These are phyloP conservation scores for Stentor roeselii DNA, from an alignment of 73 alveolate species.

Conservation along the genomic window DNA sequence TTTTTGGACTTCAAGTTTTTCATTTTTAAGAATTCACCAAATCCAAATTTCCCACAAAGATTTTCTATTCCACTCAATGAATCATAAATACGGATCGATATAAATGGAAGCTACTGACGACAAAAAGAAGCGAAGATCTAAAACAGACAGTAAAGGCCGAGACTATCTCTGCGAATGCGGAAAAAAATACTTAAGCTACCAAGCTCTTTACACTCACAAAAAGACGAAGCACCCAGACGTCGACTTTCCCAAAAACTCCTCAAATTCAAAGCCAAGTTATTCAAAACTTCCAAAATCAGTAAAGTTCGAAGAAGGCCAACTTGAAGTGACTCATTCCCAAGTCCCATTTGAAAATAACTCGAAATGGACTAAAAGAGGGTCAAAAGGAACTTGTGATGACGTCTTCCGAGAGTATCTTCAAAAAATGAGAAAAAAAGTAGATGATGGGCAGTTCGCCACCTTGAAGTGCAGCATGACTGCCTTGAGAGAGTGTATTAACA, in stretches of 20 bases:
- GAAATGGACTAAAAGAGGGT: background rate
- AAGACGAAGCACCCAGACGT: conserved; percentile 91
- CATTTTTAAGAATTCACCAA: no score
- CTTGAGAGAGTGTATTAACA: background rate
- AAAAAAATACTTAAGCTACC: conserved; percentile 94
- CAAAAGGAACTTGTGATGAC: conserved; percentile 16
- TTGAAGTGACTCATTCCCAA: no score
- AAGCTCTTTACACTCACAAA: conserved; percentile 97
- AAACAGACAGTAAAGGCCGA: conserved; percentile 51
- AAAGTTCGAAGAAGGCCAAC: no score
- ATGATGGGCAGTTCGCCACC: conserved; percentile 18
- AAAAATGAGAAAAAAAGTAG: background rate
- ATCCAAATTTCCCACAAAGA: no score
- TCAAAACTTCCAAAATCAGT: background rate
- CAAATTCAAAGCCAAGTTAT: background rate
- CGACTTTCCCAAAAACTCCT: conserved; percentile 7
- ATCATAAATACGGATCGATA: no score
- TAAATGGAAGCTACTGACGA: background rate
- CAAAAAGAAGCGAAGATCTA: conserved; percentile 38
- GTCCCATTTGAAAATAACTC: no score
- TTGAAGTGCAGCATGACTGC: conserved; percentile 5
- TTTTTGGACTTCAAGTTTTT: no score
- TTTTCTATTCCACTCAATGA: no score
- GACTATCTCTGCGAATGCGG: conserved; percentile 94
- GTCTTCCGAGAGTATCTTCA: background rate